phyloP scores from a whole-genome alignment of 768 basidiomycete genomes.

The Boletus reticuloceps region DNA sequence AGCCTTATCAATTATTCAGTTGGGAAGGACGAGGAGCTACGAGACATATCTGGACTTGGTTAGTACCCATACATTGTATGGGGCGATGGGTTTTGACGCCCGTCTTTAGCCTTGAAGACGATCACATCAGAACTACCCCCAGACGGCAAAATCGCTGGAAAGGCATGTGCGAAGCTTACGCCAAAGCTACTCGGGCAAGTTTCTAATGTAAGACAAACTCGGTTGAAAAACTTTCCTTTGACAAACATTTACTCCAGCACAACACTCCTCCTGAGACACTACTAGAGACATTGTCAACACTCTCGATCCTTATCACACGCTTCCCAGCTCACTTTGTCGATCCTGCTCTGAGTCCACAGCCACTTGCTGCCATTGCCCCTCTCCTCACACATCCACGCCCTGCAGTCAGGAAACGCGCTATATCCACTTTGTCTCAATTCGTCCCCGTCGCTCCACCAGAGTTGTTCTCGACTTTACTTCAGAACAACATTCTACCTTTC shows the following conservation, averaged over 20 bases:
- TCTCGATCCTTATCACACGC: slow-evolving; percentile 84
- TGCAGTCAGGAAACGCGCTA: slow-evolving; percentile 91
- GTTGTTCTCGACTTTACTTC: slow-evolving; percentile 61
- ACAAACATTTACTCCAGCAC: slow-evolving; percentile 37
- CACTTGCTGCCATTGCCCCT: slow-evolving; percentile 66
- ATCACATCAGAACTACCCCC: slow-evolving; percentile 88
- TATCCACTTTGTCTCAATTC: slow-evolving; percentile 81
- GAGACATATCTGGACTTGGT: slow-evolving; percentile 96
- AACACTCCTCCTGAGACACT: slow-evolving; percentile 77
- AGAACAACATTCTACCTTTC: slow-evolving; percentile 57
- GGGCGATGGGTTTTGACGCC: slow-evolving; percentile 2
- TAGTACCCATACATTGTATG: not conserved
- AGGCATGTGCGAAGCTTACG: slow-evolving; percentile 80
- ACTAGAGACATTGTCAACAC: slow-evolving; percentile 78
- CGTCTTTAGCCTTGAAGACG: slow-evolving; percentile 77
- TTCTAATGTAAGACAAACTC: slow-evolving; percentile 52
- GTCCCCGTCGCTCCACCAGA: slow-evolving; percentile 66
- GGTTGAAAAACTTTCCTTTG: not conserved
- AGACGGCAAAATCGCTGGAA: slow-evolving; percentile 73
- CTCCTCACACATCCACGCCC: slow-evolving; percentile 73
- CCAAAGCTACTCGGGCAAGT: slow-evolving; percentile 82
- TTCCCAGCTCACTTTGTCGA: slow-evolving; percentile 70
- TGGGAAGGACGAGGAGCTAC: slow-evolving; percentile 86
- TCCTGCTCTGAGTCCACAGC: slow-evolving; percentile 51
- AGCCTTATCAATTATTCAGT: slow-evolving; percentile 83